Conservation (phyloP, 2,329 filamentous ascomycete genomes). For the Cordyceps militaris region DNA sequence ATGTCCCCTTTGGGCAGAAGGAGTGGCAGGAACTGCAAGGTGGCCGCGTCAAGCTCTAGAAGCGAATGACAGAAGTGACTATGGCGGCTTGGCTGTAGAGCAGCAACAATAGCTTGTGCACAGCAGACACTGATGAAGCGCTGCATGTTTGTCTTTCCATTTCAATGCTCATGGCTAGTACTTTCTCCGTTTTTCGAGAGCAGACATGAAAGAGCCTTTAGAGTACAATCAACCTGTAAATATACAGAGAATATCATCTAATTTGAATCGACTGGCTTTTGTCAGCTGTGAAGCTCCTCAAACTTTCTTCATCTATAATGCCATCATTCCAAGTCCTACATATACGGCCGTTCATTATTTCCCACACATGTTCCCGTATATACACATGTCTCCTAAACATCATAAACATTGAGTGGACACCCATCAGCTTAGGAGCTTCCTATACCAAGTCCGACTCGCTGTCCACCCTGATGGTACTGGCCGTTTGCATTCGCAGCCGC, state of each 20-base stretch:
- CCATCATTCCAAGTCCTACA: not conserved
- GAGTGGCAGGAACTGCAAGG: constrained; percentile 64
- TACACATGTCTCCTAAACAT: constrained; percentile 12
- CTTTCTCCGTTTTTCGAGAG: no score
- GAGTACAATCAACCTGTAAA: not conserved
- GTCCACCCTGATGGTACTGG: constrained; percentile 21
- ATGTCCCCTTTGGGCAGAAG: constrained; percentile 56
- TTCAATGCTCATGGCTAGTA: no score
- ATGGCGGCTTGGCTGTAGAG: no score
- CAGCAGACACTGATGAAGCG: not conserved
- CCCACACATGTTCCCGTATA: constrained; percentile 4
- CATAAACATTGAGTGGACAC: constrained; percentile 3
- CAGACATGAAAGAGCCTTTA: no score
- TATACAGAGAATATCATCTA: not conserved
- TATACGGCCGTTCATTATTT: not conserved
- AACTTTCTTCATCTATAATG: not conserved
- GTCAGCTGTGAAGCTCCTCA: constrained; percentile 7
- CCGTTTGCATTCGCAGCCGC: constrained; percentile 24
- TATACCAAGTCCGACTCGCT: constrained; percentile 47
- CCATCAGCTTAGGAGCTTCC: constrained; percentile 32
- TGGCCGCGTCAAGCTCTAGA: constrained; percentile 63
- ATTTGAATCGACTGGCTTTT: not conserved
- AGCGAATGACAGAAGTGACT: not conserved
- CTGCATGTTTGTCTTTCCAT: no score
- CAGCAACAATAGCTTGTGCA: not conserved